phyloP scores from a whole-genome alignment of 1,284 basidiomycete genomes.

The Cryptococcus depauperatus region DNA sequence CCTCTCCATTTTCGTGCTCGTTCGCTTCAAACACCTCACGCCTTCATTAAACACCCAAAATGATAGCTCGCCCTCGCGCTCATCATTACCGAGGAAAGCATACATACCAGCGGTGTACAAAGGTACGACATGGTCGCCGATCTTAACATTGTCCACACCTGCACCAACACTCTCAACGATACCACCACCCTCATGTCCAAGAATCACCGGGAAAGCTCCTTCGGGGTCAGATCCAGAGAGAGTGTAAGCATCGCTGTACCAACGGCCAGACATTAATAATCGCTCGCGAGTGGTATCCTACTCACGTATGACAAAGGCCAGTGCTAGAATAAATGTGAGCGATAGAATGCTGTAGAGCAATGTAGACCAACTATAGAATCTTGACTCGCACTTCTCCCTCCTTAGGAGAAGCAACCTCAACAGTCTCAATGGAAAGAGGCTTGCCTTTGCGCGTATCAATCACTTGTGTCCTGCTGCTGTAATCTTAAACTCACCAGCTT shows the following conservation, averaged over 20 bases:
- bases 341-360: not conserved
- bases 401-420: slow-evolving; percentile 85
- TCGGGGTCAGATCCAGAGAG: slow-evolving; percentile 94
- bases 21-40: too few species aligned
- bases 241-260: slow-evolving; percentile 80
- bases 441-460: slow-evolving; percentile 45
- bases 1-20: not conserved
- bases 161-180: slow-evolving; percentile 86
- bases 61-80: not conserved
- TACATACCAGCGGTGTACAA: slow-evolving; percentile 76
- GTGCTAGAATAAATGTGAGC: slow-evolving; percentile 26
- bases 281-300: not conserved
- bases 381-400: slow-evolving; percentile 88
- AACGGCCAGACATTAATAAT: not conserved
- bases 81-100: not conserved
- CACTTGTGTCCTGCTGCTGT: not conserved
- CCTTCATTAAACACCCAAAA: too few species aligned
- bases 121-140: slow-evolving; percentile 88
- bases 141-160: slow-evolving; percentile 77
- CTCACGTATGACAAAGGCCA: slow-evolving; percentile 89
- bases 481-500: slow-evolving; percentile 53
- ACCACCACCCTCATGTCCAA: slow-evolving; percentile 66
- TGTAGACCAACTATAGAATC: slow-evolving; percentile 63
- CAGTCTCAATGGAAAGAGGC: slow-evolving; percentile 77
- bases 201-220: slow-evolving; percentile 90